Evolutionary conservation across 106 monocot genomes (phyloP), one percentile per base, ranked within the genome.

Genomic region (Dendrobium nobile): DNA sequence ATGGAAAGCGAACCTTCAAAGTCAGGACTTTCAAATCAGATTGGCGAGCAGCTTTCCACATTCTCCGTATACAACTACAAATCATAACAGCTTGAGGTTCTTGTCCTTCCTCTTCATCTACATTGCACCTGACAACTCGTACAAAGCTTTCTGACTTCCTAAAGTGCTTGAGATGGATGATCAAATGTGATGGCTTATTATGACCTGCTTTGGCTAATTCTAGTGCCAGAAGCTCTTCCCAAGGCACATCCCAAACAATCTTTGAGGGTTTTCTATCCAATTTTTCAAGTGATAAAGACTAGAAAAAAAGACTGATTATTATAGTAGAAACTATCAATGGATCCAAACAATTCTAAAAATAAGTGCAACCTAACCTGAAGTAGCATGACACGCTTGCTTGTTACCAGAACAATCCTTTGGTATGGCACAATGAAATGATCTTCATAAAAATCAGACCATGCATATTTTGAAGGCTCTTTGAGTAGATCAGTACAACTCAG

Each of bases 371-470:
- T 43, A 81, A 99, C 99, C 99, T 95, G 93, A 19, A 99, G 80
- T 51, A 95, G 86, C 87, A 99, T 92, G 81, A 95, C 87, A 68
- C 95, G 90, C 80, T 90, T 95, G 79, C 93, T 93, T 77, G 99
- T 99, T 74, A 95, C 79, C 16, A 99, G 86, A 78, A 95, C 91
- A 77, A 95, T 88, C 84, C 93, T 89, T 54, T 95, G 95, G 40
- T 84, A 85, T 61, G 91, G 89, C 74, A 95, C 79, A 65, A 93
- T 83, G 80, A 93, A 99, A 85, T 99, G 95, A 48, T 88, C 85
- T 87, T 93, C 99, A 82, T 99, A 99, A 81, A 79, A 86, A 83
- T 99, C 99, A 75, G 99, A 95, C 99, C 99, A 95, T 75, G 99
- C 99, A 82, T 88, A 99, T 80, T 99, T 99, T 56, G 99, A 95